Evolutionary conservation across 129 eudicot species (phyloP).

Genomic region (Sambucus nigra): DNA sequence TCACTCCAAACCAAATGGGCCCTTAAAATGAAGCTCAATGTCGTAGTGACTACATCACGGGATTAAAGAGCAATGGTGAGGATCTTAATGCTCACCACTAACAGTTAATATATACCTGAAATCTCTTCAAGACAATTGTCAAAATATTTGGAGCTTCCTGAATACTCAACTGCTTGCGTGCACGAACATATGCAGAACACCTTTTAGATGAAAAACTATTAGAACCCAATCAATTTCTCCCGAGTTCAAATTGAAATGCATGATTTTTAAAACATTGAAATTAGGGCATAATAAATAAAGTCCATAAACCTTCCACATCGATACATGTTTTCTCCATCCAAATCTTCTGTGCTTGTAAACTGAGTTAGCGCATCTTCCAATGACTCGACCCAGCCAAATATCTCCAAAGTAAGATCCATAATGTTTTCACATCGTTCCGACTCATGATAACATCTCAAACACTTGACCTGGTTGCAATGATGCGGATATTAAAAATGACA

Average conservation of each 20-base stretch:
- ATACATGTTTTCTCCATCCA: constrained; percentile 96
- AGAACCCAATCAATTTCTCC: background rate
- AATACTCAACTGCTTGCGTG: constrained; percentile 75
- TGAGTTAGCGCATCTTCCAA: constrained; percentile 85
- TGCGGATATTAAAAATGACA: background rate
- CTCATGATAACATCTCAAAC: constrained; percentile 78
- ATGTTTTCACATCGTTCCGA: constrained; percentile 76
- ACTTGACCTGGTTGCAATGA: constrained; percentile 52
- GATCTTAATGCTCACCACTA: background rate
- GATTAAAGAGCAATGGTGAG: background rate
- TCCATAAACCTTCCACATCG: constrained; percentile 75
- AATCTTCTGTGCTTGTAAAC: constrained; percentile 82
- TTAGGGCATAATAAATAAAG: background rate
- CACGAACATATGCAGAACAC: constrained; percentile 79
- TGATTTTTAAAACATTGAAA: constrained; percentile 7
- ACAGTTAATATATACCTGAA: constrained; percentile 50
- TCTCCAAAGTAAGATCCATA: constrained; percentile 92
- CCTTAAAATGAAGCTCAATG: background rate
- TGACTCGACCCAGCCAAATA: constrained; percentile 77
- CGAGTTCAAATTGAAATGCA: background rate
- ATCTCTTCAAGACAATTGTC: constrained; percentile 87
- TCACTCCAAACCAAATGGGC: too few relatives aligned
- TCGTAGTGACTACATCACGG: background rate
- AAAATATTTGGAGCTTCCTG: constrained; percentile 89
- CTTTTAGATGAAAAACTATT: constrained; percentile 28